Evolutionary conservation across 1,284 basidiomycete genomes (phyloP).

Genomic region (Papiliotrema flavescens): DNA sequence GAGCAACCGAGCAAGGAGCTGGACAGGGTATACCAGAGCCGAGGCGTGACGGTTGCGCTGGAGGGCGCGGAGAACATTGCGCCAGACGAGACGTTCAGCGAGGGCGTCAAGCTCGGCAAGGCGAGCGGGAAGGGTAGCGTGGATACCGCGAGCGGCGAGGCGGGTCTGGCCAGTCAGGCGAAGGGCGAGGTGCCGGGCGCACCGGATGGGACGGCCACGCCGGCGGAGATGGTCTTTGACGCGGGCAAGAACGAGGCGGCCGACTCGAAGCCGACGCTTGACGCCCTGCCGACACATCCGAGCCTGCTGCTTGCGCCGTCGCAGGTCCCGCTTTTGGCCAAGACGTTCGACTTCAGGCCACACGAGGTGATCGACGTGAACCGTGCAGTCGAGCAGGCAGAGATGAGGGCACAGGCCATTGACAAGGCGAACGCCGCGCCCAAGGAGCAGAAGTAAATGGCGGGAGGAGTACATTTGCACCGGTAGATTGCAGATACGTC

Average conservation of each 20-base stretch:
- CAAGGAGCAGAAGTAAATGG: not conserved
- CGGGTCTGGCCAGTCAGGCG: conserved; percentile 15
- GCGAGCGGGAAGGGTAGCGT: not conserved
- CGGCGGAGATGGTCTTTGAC: conserved; percentile 19
- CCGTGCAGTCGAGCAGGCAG: conserved; percentile 50
- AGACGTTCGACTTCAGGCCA: conserved; percentile 40
- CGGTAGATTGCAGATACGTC: not conserved
- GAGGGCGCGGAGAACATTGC: conserved; percentile 21
- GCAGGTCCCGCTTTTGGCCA: conserved; percentile 39
- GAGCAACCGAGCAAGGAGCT: conserved; percentile 29
- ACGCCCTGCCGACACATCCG: conserved; percentile 13
- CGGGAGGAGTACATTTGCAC: not conserved
- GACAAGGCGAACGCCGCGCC: conserved; percentile 10
- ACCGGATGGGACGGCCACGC: conserved; percentile 29
- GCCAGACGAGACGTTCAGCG: conserved; percentile 23
- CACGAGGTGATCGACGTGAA: conserved; percentile 48
- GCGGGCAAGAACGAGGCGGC: conserved; percentile 2
- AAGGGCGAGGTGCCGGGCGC: conserved; percentile 20
- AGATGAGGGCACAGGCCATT: conserved; percentile 24
- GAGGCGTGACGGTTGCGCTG: conserved; percentile 3
- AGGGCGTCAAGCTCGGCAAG: not conserved
- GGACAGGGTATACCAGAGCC: conserved; percentile 24
- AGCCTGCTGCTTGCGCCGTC: conserved; percentile 25
- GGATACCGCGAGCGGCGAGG: not conserved
- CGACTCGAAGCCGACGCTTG: conserved; percentile 1